A percentile compares a stretch with the other conserved stretches of the same genome.
These are phyloP conservation scores for Pseudisothecium myosuroides DNA, from an alignment of 225 moss, liverwort and hornwort species.

Conservation along the genomic window DNA sequence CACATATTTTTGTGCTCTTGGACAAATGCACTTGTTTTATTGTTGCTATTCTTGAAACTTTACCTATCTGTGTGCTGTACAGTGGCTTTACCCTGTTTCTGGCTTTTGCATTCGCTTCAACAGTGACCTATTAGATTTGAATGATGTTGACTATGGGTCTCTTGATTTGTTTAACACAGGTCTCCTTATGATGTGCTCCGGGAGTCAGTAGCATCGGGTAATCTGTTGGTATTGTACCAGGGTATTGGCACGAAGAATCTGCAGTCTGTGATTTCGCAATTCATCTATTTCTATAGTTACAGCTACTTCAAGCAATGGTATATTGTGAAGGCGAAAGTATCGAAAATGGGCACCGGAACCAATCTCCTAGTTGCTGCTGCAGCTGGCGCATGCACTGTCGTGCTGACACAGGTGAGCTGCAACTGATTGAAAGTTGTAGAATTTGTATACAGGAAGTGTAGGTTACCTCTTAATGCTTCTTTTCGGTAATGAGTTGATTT, in stretches of 20 bases:
- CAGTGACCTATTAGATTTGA: background rate
- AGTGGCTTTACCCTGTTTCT: background rate
- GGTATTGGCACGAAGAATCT: constrained; percentile 87
- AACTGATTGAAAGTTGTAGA: background rate
- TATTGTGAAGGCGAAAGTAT: constrained; percentile 38
- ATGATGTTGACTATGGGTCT: background rate
- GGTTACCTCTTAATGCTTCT: background rate
- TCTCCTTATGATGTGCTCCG: constrained; percentile 71
- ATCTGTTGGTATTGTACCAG: constrained; percentile 68
- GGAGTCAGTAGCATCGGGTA: constrained; percentile 67
- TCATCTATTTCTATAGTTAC: constrained; percentile 94
- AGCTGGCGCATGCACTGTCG: constrained; percentile 76
- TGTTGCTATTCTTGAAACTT: background rate
- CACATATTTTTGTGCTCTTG: background rate
- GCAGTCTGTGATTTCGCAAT: constrained; percentile 90
- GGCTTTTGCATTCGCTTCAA: background rate
- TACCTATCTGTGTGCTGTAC: background rate
- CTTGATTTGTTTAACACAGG: constrained; percentile 21
- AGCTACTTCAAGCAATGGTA: constrained; percentile 73
- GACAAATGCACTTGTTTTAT: background rate
- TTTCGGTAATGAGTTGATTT: background rate
- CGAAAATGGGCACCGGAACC: constrained; percentile 75
- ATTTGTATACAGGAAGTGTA: background rate
- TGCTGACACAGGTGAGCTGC: constrained; percentile 64
- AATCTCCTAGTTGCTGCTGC: constrained; percentile 85